Base-by-base conservation (phyloP, 2,329 filamentous ascomycete species). In the Nannizziopsis arthrosporioides region DNA sequence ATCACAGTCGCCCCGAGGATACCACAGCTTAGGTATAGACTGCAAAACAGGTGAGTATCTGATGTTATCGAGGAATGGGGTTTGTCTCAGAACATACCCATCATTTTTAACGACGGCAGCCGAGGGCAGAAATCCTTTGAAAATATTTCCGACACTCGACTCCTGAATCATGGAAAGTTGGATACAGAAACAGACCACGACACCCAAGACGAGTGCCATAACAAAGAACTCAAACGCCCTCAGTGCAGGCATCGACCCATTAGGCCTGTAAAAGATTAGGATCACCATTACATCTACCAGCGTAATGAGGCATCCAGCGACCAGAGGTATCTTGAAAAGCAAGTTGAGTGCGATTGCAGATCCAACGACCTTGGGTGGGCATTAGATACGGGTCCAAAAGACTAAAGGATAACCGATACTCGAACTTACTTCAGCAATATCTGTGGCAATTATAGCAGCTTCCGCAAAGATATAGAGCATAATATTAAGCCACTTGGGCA, bases 401-500 rank as follows among this genome's bases (percentile, higher is more conserved):
- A 14, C 19, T 27, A 10, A 39, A 42, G 47, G 19, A n/a, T 5
- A 38, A 31, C 15, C 7, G n/a, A 44, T 17, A 19, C n/a, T 15
- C 8, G 15, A 18, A 55, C 64, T 54, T 57, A 75, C 76, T 65
- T 84, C 81, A 49, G 81, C 81, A 54, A 85, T 78, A 60, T 85
- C 81, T 0, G 81, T 85, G 0, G 81, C 81, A 46, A 85, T 78
- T 49, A 85, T 85, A 51, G 81, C 80, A 3, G 73, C 66, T 61
- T 85, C 81, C 1, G 80, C 76, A 53, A 85, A 67, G 15, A 72
- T 61, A 56, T 84, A 85, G 2, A 85, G 67, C 14, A 70, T 58
- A 39, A 75, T 72, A 52, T 80, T 82, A 48, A 84, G 59, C 81
- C 81, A 85, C 54, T 68, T 68, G 1, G 81, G 81, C 11, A 84